Base-by-base conservation (phyloP, 2,329 filamentous ascomycete species). In the Plenodomus biglobosus region DNA sequence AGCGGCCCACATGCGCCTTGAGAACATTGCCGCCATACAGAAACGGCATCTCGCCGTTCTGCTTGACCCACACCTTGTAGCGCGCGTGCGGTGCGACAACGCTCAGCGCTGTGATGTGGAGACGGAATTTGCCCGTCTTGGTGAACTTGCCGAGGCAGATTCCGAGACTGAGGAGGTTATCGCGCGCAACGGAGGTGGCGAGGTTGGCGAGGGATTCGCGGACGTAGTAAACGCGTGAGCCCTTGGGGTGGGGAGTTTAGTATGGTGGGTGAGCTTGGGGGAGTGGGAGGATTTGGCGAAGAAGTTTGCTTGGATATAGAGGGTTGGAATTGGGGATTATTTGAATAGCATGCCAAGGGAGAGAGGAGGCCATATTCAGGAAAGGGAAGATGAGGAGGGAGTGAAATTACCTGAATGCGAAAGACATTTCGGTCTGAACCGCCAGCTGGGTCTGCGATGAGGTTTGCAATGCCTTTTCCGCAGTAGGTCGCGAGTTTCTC, bases 21-120 rank as follows among this genome's bases (percentile, higher is more conserved):
- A 95, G 84, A 43, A 95, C 80, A 73, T 97, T 92, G 48, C 90
- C 89, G 44, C 94, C 94, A 74, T 97, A 99, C 39, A 99, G 76
- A 72, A 95, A 97, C 1, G 94, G 92, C 91, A 96, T 96, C 67
- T 95, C 92, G 59, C 94, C 94, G 75, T 97, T 97, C 50, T 86
- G 83, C 75, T 95, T 95, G 60, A 99, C 86, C 91, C 92, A 97
- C 62, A 97, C 85, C 83, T 97, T 97, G 77, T 96, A 95, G 50
- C 94, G 81, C 38, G 92, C 92, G 72, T 96, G 90, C 58, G 90
- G 87, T 48, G 92, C 88, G 58, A 99, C 87, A 55, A 96, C 83
- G 55, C 91, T 87, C 49, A 99, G 80, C n/a, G 83, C 88, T 1
- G 92, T 97, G 68, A 97, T 89, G 76, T 96, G 92, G 46, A 99